Percentiles rank a stretch among this genome's conserved stretches.
Conservation (phyloP, 257 asterid genomes). For the Lycium ferocissimum region DNA sequence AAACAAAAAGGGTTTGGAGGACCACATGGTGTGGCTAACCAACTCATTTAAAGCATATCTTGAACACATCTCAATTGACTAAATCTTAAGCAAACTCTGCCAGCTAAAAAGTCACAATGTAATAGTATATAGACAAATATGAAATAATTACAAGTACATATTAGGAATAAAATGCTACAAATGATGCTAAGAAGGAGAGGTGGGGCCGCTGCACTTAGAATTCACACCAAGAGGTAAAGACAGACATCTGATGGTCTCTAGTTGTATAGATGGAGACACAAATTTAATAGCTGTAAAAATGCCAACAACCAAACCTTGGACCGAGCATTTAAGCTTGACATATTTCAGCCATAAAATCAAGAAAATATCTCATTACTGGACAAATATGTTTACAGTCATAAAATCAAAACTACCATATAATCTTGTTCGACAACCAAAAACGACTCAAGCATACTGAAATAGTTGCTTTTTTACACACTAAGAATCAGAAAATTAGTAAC, state of each 20-base stretch:
- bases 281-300: not conserved
- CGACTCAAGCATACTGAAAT: slow-evolving; percentile 1
- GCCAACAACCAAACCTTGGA: not conserved
- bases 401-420: not conserved
- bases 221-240: not conserved
- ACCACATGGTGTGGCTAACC: slow-evolving; percentile 24
- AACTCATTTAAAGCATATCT: not conserved
- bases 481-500: slow-evolving; percentile 36
- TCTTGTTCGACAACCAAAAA: not conserved
- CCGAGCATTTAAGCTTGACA: not conserved
- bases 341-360: not conserved
- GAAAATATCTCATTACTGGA: not conserved
- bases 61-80: slow-evolving; percentile 24
- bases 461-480: slow-evolving; percentile 24
- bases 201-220: slow-evolving; percentile 1
- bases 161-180: not conserved
- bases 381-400: slow-evolving; percentile 10
- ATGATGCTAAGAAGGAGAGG: slow-evolving; percentile 7
- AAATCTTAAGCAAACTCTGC: slow-evolving; percentile 26
- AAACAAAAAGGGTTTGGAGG: slow-evolving; percentile 13
- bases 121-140: not conserved
- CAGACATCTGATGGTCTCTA: not conserved
- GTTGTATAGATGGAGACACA: slow-evolving; percentile 17
- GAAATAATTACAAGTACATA: not conserved
- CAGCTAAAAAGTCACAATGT: slow-evolving; percentile 21